These are phyloP conservation scores for Tremella mesenterica DNA, from an alignment of 768 basidiomycete species.

Conservation along the genomic window DNA sequence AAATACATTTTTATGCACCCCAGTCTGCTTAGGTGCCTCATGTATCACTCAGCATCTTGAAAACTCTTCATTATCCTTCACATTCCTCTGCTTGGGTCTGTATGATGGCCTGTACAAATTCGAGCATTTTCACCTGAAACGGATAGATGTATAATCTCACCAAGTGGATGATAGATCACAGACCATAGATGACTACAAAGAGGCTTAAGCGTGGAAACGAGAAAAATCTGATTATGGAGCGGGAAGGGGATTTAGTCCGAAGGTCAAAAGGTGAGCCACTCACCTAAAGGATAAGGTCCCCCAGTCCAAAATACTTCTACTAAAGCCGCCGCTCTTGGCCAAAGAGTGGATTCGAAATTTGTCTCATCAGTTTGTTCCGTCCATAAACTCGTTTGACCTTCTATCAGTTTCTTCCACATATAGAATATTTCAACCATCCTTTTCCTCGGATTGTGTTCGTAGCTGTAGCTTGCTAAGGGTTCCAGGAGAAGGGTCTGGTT, in stretches of 20 bases:
- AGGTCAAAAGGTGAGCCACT: conserved; percentile 1
- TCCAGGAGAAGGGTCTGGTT: too few relatives aligned
- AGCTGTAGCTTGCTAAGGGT: neutral
- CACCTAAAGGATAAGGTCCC: conserved; percentile 16
- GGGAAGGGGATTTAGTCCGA: neutral
- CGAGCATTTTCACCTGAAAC: too few relatives aligned
- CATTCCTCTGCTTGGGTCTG: too few relatives aligned
- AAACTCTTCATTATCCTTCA: too few relatives aligned
- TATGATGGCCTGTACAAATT: too few relatives aligned
- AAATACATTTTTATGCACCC: too few relatives aligned
- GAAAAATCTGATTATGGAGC: neutral
- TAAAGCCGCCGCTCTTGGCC: conserved; percentile 64
- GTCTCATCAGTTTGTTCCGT: conserved; percentile 54
- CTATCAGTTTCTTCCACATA: conserved; percentile 55
- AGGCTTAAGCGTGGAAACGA: too few relatives aligned
- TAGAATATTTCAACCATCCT: conserved; percentile 56
- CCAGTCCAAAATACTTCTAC: conserved; percentile 76
- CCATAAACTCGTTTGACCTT: conserved; percentile 64
- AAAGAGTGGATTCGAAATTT: conserved; percentile 60
- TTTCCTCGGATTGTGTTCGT: neutral
- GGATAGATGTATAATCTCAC: too few relatives aligned
- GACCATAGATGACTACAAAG: too few relatives aligned
- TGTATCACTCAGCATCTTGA: too few relatives aligned
- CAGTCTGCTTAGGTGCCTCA: too few relatives aligned
- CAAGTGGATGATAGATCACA: too few relatives aligned